Base-by-base conservation (phyloP, 2,329 filamentous ascomycete genomes). In the Ophiostoma himal-ulmi region DNA sequence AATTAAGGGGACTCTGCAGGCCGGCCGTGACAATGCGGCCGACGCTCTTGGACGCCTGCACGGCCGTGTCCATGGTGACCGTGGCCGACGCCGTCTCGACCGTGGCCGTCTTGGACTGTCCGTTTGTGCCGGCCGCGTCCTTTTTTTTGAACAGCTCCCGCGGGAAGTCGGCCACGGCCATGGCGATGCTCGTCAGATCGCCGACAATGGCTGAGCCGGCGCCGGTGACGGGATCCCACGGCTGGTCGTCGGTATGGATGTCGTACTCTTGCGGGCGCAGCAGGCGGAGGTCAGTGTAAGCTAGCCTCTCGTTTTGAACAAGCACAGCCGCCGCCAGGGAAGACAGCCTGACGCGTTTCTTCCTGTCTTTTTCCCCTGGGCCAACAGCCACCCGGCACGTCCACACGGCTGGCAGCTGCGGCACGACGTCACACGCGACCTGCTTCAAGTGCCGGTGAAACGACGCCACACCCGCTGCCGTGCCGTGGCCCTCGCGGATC, bases 1-100 rank as follows among this genome's bases (percentile, higher is more conserved):
- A 90, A 77, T 96, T 92, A 84, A 95, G 90, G 0, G 93, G 94
- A 1, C 90, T 89, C 75, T 91, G 92, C 71, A 94, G 83, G 5
- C 91, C 87, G n/a, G 91, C 89, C 13, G 85, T 85, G 5, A 94
- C 87, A 67, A 95, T 89, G n/a, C 88, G 86, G 30, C 87, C 85
- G 48, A 93, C 85, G 1, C 89, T 69, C 39, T 72, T 69, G 44
- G 69, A 44, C 5, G 71, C 67, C 54, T 67, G 72, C 22, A 68
- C 34, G 36, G 69, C 71, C n/a, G 62, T 71, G 39, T 72, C 72
- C 3, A 65, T 52, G 68, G 66, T 70, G 41, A 1, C 62, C 34
- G 26, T 26, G 13, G 36, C 60, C 10, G 69, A 68, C n/a, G 66
- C 7, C 10, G 48, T 62, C 36, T 67, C 37, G 36, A 39, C 22